Conservation (phyloP, 2,329 filamentous ascomycete genomes). For the Neonectria sp. region DNA sequence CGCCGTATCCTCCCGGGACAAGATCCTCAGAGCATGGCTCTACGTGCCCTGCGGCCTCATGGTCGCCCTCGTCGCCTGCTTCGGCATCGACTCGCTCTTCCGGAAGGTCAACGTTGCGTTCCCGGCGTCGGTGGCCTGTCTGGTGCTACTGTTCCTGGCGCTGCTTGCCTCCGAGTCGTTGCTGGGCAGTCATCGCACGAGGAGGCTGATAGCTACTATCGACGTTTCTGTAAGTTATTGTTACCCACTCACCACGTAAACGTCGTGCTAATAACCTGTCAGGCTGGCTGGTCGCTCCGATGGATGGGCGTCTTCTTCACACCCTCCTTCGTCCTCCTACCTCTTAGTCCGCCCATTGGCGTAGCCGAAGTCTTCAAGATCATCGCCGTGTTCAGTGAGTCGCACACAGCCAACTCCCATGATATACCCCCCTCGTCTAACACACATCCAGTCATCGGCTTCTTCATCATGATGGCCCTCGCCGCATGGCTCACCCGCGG, state of each 20-base stretch:
- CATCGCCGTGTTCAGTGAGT: slow-evolving; percentile 70
- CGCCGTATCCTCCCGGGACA: slow-evolving; percentile 33
- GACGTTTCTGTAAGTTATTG: slow-evolving; percentile 66
- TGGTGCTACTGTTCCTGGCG: slow-evolving; percentile 67
- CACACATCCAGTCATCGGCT: slow-evolving; percentile 64
- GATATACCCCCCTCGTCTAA: neutral
- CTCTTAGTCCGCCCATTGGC: slow-evolving; percentile 68
- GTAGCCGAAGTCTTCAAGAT: slow-evolving; percentile 71
- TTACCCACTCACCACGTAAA: neutral
- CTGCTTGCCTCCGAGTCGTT: slow-evolving; percentile 63
- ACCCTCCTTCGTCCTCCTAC: slow-evolving; percentile 71
- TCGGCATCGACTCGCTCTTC: slow-evolving; percentile 61
- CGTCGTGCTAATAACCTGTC: slow-evolving; percentile 18
- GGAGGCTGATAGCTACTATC: slow-evolving; percentile 62
- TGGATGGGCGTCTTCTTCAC: slow-evolving; percentile 74
- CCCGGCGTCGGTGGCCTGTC: slow-evolving; percentile 71
- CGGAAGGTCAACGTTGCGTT: slow-evolving; percentile 66
- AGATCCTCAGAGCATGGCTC: slow-evolving; percentile 59
- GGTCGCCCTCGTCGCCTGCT: slow-evolving; percentile 58
- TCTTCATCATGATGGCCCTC: slow-evolving; percentile 65
- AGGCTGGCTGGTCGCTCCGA: slow-evolving; percentile 70
- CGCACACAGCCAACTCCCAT: too few relatives aligned
- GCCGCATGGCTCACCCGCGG: slow-evolving; percentile 69
- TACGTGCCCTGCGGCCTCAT: slow-evolving; percentile 64
- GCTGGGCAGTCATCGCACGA: slow-evolving; percentile 65